Evolutionary conservation across 2,329 filamentous ascomycete species (phyloP).

Genomic region (Fusarium tuaranense): DNA sequence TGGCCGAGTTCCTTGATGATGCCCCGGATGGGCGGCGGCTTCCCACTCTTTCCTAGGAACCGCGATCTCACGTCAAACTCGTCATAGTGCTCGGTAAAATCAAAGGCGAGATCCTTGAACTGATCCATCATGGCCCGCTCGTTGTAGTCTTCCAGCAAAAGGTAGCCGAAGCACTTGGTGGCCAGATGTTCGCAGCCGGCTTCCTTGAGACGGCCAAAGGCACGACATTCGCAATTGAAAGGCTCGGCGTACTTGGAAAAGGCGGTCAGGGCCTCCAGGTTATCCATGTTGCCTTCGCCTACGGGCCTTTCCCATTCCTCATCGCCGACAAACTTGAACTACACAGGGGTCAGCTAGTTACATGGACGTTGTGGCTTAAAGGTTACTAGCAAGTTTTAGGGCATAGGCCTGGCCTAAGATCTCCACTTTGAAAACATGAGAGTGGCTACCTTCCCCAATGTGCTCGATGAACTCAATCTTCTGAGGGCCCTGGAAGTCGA

Average conservation of each 20-base stretch:
- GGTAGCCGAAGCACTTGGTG: conserved; percentile 5
- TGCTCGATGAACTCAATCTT: conserved; percentile 6
- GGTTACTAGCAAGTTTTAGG: neutral
- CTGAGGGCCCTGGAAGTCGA: conserved; percentile 7
- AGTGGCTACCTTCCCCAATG: neutral
- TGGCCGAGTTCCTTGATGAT: conserved; percentile 7
- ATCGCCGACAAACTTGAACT: conserved; percentile 2
- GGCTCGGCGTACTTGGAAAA: neutral
- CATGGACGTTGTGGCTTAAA: too few species aligned
- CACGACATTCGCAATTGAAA: neutral
- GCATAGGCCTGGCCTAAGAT: neutral
- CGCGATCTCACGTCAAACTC: neutral
- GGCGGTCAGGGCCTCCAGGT: neutral
- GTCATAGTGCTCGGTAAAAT: neutral
- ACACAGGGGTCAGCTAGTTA: neutral
- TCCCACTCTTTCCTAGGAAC: neutral
- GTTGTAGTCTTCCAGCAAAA: conserved; percentile 1
- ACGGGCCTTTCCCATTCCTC: neutral
- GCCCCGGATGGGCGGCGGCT: conserved; percentile 2
- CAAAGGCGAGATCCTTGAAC: neutral
- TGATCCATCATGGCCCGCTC: neutral
- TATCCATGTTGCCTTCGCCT: neutral
- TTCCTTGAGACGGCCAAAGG: conserved; percentile 5
- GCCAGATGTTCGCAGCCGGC: conserved; percentile 3
- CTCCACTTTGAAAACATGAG: conserved; percentile 3